Conservation (phyloP, 2,329 filamentous ascomycete genomes). For the Paecilomyces sp. region DNA sequence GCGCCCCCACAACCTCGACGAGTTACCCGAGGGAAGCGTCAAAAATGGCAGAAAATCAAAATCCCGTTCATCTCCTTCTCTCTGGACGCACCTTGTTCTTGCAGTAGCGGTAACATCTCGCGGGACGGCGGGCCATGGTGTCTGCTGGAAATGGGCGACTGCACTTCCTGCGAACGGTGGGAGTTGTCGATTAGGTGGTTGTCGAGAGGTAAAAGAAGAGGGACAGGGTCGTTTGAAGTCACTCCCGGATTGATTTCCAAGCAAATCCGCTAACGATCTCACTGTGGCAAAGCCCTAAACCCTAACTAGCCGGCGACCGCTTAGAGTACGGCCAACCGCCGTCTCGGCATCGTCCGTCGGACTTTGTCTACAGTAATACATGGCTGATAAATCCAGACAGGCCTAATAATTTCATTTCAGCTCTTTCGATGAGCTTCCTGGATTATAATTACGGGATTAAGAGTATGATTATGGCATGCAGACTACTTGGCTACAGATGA, state of each 20-base stretch:
- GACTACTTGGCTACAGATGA: neutral
- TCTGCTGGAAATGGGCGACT: constrained; percentile 47
- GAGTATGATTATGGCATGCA: neutral
- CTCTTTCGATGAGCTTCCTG: neutral
- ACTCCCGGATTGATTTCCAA: constrained; percentile 36
- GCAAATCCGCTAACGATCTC: constrained; percentile 28
- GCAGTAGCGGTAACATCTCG: constrained; percentile 99
- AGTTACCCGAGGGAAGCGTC: constrained; percentile 19
- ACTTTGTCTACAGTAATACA: neutral
- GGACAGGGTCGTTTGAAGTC: constrained; percentile 16
- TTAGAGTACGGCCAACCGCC: neutral
- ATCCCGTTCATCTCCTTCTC: neutral
- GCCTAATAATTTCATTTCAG: neutral
- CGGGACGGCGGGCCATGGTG: constrained; percentile 99
- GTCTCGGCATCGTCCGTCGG: neutral
- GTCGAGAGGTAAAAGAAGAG: constrained; percentile 26
- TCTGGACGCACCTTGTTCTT: constrained; percentile 93
- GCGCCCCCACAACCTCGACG: constrained; percentile 20
- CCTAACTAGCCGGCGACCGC: constrained; percentile 18
- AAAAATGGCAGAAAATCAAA: constrained; percentile 10
- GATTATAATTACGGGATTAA: neutral
- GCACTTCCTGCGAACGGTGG: constrained; percentile 43
- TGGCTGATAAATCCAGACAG: neutral
- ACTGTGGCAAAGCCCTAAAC: constrained; percentile 36
- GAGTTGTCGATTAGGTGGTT: constrained; percentile 26